Base-by-base conservation (phyloP, 208 protist genomes). In the Trichomonas gallinae region DNA sequence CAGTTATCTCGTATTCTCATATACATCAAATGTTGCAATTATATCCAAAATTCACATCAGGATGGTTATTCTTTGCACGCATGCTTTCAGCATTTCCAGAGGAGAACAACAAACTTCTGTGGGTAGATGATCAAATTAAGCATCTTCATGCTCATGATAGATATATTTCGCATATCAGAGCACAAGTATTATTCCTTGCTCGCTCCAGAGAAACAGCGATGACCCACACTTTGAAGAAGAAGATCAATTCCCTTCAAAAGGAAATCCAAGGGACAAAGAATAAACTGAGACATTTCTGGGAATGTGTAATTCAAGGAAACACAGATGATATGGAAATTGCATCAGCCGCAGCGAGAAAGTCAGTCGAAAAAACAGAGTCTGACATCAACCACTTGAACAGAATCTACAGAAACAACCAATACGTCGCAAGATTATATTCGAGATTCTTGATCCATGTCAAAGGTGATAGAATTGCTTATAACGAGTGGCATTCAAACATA, bases 261-360 rank as follows among this genome's bases (percentile, higher is more conserved):
- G 87, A 93, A n/a, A 45, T 89, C 9, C 83, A 89, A 17, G 36
- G 11, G 3, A 44, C 44, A 38, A 93, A 93, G 36, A 93, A 93
- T 51, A 17, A 42, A 38, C 87, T 58, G 1, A 42, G 87, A 38
- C 40, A 51, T 4, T 93, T 93, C 44, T 93, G 87, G 87, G 87
- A 93, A 58, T 93, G 87, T 36, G 44, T 93, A n/a, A 93, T 93
- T 36, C 87, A 93, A 93, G 87, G 87, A n/a, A 93, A 93, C 26
- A 34, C 44, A 36, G 44, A 44, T 58, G 87, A 93, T 93, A 48
- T 93, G 87, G 44, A 93, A 93, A 26, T 44, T 2, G 87, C 87
- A 31, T 34, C 44, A 38, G 44, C 31, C 17, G 17, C 87, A 38
- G 40, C 87, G 3, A 42, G 45, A 93, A 51, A 51, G 15, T 93